Evolutionary conservation across 305 asterid genomes (phyloP), one percentile per base, ranked within the genome.

Genomic region (Fraxinus floribunda): DNA sequence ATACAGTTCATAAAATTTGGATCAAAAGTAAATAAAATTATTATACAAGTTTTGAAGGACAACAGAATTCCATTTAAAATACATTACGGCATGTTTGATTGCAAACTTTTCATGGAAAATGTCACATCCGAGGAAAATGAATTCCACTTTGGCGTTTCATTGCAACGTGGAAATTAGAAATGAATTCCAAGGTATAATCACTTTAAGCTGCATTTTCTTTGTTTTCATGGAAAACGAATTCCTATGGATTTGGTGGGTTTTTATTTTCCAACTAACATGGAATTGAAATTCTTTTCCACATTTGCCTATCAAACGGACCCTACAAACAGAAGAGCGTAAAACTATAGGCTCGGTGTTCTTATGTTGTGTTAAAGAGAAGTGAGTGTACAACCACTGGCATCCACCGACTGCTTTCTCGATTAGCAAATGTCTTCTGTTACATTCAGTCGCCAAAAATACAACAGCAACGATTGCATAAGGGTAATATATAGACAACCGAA

Each of bases 41-140:
- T 68, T 13, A 75, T 75, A 77, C 66, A 35, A 80, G 75, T 78
- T 34, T 55, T 76, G 52, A 55, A 78, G 79, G 77, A 82, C 60
- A 68, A 62, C 78, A 82, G 57, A 75, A 79, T 55, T 85, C 64
- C 84, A 71, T 41, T 11, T 64, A 64, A 26, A 64, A 64, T 24
- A 64, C 35, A 82, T 8, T 38, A 78, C 5, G 3, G 36, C 36
- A 5, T 34, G 3, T 34, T 34, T 34, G 36, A 34, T 34, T 34
- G 36, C 36, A 34, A 34, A 34, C 36, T 3, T 34, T 34, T 34
- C 36, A 34, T 34, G 36, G 36, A 34, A 34, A 34, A 34, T 34
- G 3, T 34, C 36, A 34, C 36, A 34, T 34, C 5, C 3, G 36
- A 34, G 36, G 3, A 34, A 34, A 34, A 34, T 34, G 36, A 34